Evolutionary conservation across 2,329 filamentous ascomycete genomes (phyloP), one percentile per base, ranked within the genome.

Genomic region (Kalaharituber pfeilii): DNA sequence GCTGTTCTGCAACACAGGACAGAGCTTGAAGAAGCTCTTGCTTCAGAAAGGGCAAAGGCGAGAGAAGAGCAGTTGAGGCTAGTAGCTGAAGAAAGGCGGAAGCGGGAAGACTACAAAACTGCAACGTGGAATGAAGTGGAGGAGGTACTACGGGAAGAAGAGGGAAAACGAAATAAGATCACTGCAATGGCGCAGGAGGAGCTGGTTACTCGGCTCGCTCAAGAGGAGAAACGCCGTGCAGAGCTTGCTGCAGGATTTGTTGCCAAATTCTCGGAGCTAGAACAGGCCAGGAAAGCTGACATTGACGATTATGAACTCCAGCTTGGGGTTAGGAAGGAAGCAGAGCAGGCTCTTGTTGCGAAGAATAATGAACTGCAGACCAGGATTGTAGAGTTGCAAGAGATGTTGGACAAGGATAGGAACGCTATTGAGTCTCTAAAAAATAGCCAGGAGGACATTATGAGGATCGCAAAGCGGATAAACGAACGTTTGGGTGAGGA

Each of bases 401-500:
- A 52, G 15, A 53, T 54, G 28, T 39, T 57, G n/a, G 57, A 58
- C 30, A 47, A 45, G 45, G 53, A 44, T 18, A 49, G 50, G 7
- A 42, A 53, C 26, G 54, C 53, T 2, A 29, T 56, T 44, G 24
- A 39, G 11, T 52, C 36, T 1, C 56, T 59, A 42, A 52, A 52
- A 25, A 50, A 53, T 7, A 56, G 53, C 18, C 57, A 59, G 15
- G 59, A 61, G 28, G 54, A 57, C 15, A 53, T 61, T 20, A 51
- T 61, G 11, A 51, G 53, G 13, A 60, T 61, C 54, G 52, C 54
- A 4, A 57, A 53, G 24, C 57, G 52, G 44, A 57, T 60, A 20
- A 60, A 57, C 53, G 51, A 44, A 3, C 56, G 58, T 9, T 24
- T 61, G 8, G 57, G 59, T 15, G 59, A 60, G 24, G 59, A 60